These are phyloP conservation scores for Hypoxylon sp. DNA, from an alignment of 2,329 filamentous ascomycete species.

Conservation along the genomic window DNA sequence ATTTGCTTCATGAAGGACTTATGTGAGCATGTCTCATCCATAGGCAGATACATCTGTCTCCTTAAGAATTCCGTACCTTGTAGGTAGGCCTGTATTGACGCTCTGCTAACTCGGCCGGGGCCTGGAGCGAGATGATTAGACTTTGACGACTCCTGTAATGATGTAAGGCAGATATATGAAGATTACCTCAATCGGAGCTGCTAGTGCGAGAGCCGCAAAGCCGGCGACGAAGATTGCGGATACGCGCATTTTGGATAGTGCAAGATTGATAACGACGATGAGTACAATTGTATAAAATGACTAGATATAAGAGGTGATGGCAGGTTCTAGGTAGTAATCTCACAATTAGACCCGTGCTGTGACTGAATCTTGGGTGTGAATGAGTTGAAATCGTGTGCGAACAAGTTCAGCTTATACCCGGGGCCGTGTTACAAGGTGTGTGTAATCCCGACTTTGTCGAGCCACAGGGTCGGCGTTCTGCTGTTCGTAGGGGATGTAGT, in stretches of 20 bases:
- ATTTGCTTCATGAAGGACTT: neutral
- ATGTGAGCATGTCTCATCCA: conserved; percentile 6
- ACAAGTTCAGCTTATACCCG: neutral
- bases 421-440: neutral
- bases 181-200: conserved; percentile 32
- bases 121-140: conserved; percentile 20
- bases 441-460: conserved; percentile 2
- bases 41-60: neutral
- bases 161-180: neutral
- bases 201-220: conserved; percentile 29
- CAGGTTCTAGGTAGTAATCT: neutral
- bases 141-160: neutral
- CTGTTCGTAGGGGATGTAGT: no score
- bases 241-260: conserved; percentile 27
- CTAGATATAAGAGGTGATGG: neutral
- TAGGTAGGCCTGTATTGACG: conserved; percentile 16
- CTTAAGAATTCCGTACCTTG: neutral
- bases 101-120: neutral
- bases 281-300: neutral
- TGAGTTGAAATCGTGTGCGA: neutral
- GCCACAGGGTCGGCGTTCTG: conserved; percentile 5
- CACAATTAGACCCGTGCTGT: neutral
- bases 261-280: neutral
- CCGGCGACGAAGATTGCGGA: conserved; percentile 27
- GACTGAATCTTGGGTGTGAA: neutral